These are phyloP conservation scores for Neopestalotiopsis sp. DNA, from an alignment of 2,329 filamentous ascomycete species.

Conservation along the genomic window DNA sequence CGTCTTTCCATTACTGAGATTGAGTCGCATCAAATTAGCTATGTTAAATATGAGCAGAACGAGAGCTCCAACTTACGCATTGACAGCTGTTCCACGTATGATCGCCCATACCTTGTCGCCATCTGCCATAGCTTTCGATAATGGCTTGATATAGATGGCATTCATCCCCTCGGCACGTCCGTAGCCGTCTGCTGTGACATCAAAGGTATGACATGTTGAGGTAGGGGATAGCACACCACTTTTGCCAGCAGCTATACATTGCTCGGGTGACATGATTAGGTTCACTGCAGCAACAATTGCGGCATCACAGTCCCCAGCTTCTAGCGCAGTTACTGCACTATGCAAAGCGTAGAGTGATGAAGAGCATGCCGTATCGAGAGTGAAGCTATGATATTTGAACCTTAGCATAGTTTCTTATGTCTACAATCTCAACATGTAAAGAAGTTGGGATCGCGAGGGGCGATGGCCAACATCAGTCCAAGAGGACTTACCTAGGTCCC, in stretches of 20 bases:
- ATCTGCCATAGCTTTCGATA: constrained; percentile 17
- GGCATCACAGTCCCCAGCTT: constrained; percentile 24
- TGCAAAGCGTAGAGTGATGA: constrained; percentile 32
- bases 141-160: constrained; percentile 35
- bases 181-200: constrained; percentile 53
- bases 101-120: constrained; percentile 25
- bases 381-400: constrained; percentile 26
- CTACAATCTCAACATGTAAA: neutral
- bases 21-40: neutral
- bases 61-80: constrained; percentile 20
- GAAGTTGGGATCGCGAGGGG: too few species aligned
- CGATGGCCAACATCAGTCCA: neutral
- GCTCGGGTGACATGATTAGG: constrained; percentile 27
- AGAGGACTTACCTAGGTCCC: constrained; percentile 28
- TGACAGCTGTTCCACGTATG: constrained; percentile 27
- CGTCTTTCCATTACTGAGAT: constrained; percentile 27
- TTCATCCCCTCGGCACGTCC: constrained; percentile 54
- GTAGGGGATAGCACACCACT: constrained; percentile 41
- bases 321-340: constrained; percentile 23
- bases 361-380: constrained; percentile 38
- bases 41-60: neutral
- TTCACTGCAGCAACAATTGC: constrained; percentile 32
- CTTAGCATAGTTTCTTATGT: neutral
- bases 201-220: constrained; percentile 44
- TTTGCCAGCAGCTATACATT: constrained; percentile 25